Evolutionary conservation across 2,329 filamentous ascomycete genomes (phyloP).

Genomic region (Aureobasidium sp.): DNA sequence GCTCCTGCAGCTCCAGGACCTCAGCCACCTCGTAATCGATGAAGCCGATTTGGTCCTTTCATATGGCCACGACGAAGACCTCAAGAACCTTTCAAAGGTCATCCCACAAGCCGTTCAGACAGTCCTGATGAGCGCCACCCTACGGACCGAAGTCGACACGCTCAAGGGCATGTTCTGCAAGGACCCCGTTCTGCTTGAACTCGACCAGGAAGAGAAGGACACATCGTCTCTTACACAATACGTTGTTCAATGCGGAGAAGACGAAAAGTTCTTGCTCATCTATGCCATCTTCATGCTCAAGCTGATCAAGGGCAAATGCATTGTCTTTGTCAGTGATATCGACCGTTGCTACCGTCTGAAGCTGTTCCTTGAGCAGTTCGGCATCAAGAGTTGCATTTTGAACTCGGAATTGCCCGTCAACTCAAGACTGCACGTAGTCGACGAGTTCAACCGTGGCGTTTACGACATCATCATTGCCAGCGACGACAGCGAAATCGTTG

Average conservation of each 20-base stretch:
- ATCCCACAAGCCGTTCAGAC: slow-evolving; percentile 84
- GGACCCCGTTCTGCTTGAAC: slow-evolving; percentile 69
- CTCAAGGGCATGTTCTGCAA: slow-evolving; percentile 80
- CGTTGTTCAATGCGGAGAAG: slow-evolving; percentile 86
- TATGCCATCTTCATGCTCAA: slow-evolving; percentile 96
- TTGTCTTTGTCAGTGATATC: slow-evolving; percentile 77
- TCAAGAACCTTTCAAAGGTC: slow-evolving; percentile 68
- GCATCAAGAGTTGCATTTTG: slow-evolving; percentile 83
- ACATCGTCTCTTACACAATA: slow-evolving; percentile 46
- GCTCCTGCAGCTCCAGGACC: slow-evolving; percentile 60
- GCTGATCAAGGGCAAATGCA: slow-evolving; percentile 86
- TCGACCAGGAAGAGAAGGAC: slow-evolving; percentile 75
- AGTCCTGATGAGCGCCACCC: slow-evolving; percentile 86
- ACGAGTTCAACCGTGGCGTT: slow-evolving; percentile 93
- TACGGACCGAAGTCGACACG: slow-evolving; percentile 79
- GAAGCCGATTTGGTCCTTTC: slow-evolving; percentile 90
- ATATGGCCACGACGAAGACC: slow-evolving; percentile 88
- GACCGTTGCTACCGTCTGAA: slow-evolving; percentile 88
- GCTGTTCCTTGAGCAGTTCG: slow-evolving; percentile 94
- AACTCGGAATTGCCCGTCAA: slow-evolving; percentile 95
- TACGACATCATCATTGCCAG: slow-evolving; percentile 98
- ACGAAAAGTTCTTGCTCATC: slow-evolving; percentile 88
- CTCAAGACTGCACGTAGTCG: slow-evolving; percentile 84
- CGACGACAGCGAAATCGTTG: slow-evolving; percentile 81
- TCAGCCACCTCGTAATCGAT: slow-evolving; percentile 79